A percentile compares a stretch with the other conserved stretches of the same genome.
These are phyloP conservation scores for Bryum argenteum DNA, from an alignment of 225 moss, liverwort and hornwort genomes.

Conservation along the genomic window DNA sequence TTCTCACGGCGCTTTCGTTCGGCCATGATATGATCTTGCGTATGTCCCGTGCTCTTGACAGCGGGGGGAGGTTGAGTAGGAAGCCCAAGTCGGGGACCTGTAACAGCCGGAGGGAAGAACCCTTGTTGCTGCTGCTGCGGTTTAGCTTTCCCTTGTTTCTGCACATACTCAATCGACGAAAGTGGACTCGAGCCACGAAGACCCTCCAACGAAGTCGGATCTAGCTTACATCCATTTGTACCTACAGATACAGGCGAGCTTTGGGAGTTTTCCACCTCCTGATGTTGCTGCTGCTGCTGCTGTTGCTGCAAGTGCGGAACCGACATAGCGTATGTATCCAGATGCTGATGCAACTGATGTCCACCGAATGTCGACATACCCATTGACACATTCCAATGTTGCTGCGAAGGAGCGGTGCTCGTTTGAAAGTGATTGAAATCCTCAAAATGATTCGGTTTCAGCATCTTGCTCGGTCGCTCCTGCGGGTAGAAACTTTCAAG, in stretches of 20 bases:
- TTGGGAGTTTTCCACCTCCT: constrained; percentile 37
- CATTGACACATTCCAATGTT: constrained; percentile 44
- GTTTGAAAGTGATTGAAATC: constrained; percentile 32
- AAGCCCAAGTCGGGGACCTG: constrained; percentile 25
- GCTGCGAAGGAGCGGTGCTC: not conserved
- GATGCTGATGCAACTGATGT: constrained; percentile 51
- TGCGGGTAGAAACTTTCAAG: constrained; percentile 43
- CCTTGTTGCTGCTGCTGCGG: constrained; percentile 9
- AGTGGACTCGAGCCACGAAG: constrained; percentile 52
- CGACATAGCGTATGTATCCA: constrained; percentile 65
- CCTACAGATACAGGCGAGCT: constrained; percentile 56
- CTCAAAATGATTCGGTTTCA: constrained; percentile 57
- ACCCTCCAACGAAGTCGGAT: constrained; percentile 54
- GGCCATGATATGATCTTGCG: constrained; percentile 98
- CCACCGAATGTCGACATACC: constrained; percentile 25
- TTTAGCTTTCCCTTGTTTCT: constrained; percentile 57
- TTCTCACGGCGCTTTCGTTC: constrained; percentile 96
- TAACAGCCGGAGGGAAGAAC: constrained; percentile 40
- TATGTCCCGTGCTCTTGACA: constrained; percentile 72
- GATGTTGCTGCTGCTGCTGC: constrained; percentile 52
- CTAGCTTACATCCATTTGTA: constrained; percentile 63
- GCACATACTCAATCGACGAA: constrained; percentile 62
- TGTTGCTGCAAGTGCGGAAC: constrained; percentile 59
- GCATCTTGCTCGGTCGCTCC: constrained; percentile 60
- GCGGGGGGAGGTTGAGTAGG: constrained; percentile 33